Conservation (phyloP, 371 early-diverging fungal genomes). For the Amoeboaphelidium protococcarum region DNA sequence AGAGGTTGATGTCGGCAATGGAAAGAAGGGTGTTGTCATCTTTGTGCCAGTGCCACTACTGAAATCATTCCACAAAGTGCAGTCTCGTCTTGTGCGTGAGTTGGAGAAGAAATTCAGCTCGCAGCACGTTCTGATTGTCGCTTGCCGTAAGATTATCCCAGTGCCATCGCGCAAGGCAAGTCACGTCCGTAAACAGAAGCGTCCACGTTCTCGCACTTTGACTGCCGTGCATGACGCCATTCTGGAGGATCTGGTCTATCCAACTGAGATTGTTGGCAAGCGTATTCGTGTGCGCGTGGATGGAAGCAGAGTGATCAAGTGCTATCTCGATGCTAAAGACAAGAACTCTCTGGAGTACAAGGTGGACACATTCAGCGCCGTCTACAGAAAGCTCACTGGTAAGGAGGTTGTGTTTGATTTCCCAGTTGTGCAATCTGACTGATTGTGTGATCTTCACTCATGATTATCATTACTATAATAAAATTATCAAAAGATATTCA, state of each 20-base stretch:
- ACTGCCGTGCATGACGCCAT: constrained; percentile 84
- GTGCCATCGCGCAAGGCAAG: constrained; percentile 65
- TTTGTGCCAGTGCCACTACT: constrained; percentile 83
- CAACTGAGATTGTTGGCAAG: constrained; percentile 93
- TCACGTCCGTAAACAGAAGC: constrained; percentile 60
- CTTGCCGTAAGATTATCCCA: constrained; percentile 79
- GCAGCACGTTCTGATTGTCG: constrained; percentile 83
- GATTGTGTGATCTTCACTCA: too few species aligned
- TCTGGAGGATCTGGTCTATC: constrained; percentile 87
- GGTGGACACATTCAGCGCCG: constrained; percentile 81
- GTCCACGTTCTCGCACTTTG: constrained; percentile 85
- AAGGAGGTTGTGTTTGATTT: constrained; percentile 93
- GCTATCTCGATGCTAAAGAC: constrained; percentile 86
- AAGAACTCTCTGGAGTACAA: constrained; percentile 86
- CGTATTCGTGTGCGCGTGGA: constrained; percentile 82
- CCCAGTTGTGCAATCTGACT: constrained; percentile 30
- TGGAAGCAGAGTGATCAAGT: constrained; percentile 76
- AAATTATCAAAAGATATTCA: too few species aligned
- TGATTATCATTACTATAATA: too few species aligned
- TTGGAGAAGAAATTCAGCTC: constrained; percentile 98
- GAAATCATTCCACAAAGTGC: constrained; percentile 80
- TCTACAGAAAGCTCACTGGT: constrained; percentile 82
- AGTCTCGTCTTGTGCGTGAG: constrained; percentile 80
- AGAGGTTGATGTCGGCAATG: constrained; percentile 77
- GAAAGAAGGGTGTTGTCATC: constrained; percentile 84